Conservation (phyloP, 164 flowering plant species). For the Stephania yunnanensis region DNA sequence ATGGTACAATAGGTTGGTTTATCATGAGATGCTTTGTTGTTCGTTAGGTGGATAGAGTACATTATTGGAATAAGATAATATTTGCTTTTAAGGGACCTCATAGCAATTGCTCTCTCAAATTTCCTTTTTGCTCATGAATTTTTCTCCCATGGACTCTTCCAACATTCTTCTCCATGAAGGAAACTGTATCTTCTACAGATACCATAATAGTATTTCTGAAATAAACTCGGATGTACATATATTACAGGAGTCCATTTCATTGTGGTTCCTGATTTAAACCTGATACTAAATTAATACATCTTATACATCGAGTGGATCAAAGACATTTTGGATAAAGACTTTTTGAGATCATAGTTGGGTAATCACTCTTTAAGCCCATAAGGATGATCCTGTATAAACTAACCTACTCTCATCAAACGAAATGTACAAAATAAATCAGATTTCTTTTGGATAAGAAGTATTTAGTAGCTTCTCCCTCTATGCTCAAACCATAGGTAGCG, state of each 20-base stretch:
- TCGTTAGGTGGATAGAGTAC: neutral
- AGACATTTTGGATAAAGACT: neutral
- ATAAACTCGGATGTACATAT: neutral
- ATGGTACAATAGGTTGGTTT: neutral
- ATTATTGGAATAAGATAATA: too few relatives aligned
- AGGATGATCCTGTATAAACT: too few relatives aligned
- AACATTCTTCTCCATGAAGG: neutral
- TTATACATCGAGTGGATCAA: neutral
- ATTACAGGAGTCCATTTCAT: neutral
- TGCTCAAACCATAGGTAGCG: too few relatives aligned
- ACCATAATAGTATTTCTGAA: too few relatives aligned
- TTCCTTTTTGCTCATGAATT: neutral
- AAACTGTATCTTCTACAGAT: neutral
- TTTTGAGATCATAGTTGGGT: neutral
- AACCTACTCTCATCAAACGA: too few relatives aligned
- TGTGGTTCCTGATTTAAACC: neutral
- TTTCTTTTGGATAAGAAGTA: too few relatives aligned
- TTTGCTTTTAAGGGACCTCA: too few relatives aligned
- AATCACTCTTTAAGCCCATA: too few relatives aligned
- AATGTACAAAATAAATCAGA: too few relatives aligned
- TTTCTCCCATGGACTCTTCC: neutral
- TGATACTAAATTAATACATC: neutral
- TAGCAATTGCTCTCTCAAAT: neutral
- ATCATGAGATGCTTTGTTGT: neutral
- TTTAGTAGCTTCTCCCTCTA: too few relatives aligned